Evolutionary conservation across 2,329 filamentous ascomycete genomes (phyloP), one percentile per base, ranked within the genome.

Genomic region (Mycosphaerella sp.): DNA sequence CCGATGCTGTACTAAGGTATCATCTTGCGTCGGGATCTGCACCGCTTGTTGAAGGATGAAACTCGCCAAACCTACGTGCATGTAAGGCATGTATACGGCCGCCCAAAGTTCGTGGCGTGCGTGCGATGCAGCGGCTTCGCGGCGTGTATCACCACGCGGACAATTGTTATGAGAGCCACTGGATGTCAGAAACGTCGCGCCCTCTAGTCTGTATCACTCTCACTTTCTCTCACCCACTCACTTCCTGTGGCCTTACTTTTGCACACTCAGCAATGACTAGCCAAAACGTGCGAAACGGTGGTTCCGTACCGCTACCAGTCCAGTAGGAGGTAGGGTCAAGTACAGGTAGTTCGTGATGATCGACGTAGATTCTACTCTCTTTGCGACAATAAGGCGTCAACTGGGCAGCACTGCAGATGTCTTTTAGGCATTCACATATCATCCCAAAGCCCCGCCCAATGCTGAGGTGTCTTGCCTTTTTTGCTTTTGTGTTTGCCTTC

Each of bases 321-420:
- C 21, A 21, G 21, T 21, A 21, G 21, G 21, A 21, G 21, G 21
- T 21, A 21, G 21, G 21, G 14, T 17, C 14, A 21, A 4, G 21
- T 21, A 21, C 21, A 21, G 14, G 14, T 17, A 17, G 21, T 21
- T 48, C 45, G 39, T 26, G 23, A 38, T 46, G 54, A 56, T 56
- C 49, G 54, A 45, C 54, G 45, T 40, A 31, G 6, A 38, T 4
- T 21, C 21, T 21, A 21, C 21, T 21, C n/a, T 39, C 26, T 48
- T 45, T 40, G 32, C 39, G 8, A 38, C 17, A 29, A 14, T 52
- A 39, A 48, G 17, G 39, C 42, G 36, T 46, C 42, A 36, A 47
- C 53, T 46, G 48, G 36, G 48, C 48, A 42, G 41, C 54, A 50
- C 54, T 49, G 49, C 49, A 49, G 36, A 44, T 40, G 43, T 45